Base-by-base conservation (phyloP, 73 alveolate species). In the Paramecium caudatum region DNA sequence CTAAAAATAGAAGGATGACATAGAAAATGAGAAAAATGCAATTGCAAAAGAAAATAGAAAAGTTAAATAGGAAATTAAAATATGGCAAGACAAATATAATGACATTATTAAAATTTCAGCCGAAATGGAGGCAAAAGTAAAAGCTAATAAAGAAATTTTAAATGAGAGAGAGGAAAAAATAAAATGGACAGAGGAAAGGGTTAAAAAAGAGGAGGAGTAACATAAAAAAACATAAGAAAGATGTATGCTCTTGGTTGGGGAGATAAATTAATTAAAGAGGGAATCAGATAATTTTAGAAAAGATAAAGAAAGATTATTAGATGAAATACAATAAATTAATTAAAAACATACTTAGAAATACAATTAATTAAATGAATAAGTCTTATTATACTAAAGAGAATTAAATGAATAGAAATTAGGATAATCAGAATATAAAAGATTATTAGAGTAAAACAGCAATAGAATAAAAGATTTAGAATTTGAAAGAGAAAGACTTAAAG, bases 401-500 rank as follows among this genome's bases (percentile, higher is more conserved):
- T 27, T 74, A 74, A 74, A 74, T 39, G 68, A 41, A 23, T 23
- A 21, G 9, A 74, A 43, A 74, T 39, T 74, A 74, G 69, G 47
- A 16, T 4, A 74, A 36, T 30, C 62, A 21, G 88, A 74, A 74
- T 39, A 39, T 3, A 74, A 43, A 12, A 74, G 68, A 45, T 41
- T 27, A 21, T 45, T 74, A 21, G 65, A 74, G 13, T 25, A 74
- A 16, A 27, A 74, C 5, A 21, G 69, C 46, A 23, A 74, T 21
- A 41, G 68, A 43, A 74, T 74, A 10, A 74, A 37, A 74, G 47
- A 37, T 39, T 74, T 74, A 74, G 88, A 74, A 45, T 74, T 74
- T 27, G 88, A 74, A 19, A 74, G 88, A 74, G 88, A 74, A 21
- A 30, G 88, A 6, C 12, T 41, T 7, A 36, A 21, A 21, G 62